Conservation (phyloP, 495 filamentous ascomycete species). For the Neohortaea acidophila region DNA sequence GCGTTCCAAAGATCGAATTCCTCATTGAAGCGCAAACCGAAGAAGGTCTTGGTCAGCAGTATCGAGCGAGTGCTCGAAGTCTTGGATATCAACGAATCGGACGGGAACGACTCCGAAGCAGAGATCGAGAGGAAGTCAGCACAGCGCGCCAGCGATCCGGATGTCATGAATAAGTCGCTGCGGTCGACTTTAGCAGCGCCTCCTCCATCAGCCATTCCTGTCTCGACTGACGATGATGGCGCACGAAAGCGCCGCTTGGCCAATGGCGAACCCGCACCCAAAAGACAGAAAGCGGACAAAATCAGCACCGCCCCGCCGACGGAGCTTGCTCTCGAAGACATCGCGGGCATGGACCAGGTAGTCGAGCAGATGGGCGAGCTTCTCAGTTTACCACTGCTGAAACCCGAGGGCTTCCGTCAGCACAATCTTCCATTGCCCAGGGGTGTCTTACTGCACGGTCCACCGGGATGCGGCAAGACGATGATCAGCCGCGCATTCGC, state of each 20-base stretch:
- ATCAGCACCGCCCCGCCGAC: conserved; percentile 45
- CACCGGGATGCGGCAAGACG: conserved; percentile 90
- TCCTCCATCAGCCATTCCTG: conserved; percentile 9
- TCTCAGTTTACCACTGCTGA: conserved; percentile 62
- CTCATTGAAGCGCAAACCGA: conserved; percentile 62
- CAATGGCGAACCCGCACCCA: conserved; percentile 53
- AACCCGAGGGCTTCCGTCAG: conserved; percentile 42
- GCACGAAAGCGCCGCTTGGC: conserved; percentile 30
- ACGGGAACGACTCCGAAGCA: conserved; percentile 37
- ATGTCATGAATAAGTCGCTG: conserved; percentile 52
- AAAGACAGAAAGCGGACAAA: conserved; percentile 34
- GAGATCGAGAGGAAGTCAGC: conserved; percentile 23
- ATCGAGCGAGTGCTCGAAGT: conserved; percentile 73
- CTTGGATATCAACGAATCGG: conserved; percentile 41
- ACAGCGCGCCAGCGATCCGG: conserved; percentile 34
- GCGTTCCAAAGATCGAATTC: conserved; percentile 73
- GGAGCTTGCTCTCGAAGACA: conserved; percentile 58
- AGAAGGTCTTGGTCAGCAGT: conserved; percentile 64
- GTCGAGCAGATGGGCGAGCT: conserved; percentile 63
- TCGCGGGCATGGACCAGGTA: conserved; percentile 74
- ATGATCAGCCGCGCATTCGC: conserved; percentile 86
- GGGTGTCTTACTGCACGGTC: conserved; percentile 84
- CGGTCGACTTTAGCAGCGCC: conserved; percentile 7
- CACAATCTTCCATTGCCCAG: conserved; percentile 56
- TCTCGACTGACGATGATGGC: conserved; percentile 1